Evolutionary conservation across 75 land plant species (phyloP).

Genomic region (Cunninghamia lanceolata): DNA sequence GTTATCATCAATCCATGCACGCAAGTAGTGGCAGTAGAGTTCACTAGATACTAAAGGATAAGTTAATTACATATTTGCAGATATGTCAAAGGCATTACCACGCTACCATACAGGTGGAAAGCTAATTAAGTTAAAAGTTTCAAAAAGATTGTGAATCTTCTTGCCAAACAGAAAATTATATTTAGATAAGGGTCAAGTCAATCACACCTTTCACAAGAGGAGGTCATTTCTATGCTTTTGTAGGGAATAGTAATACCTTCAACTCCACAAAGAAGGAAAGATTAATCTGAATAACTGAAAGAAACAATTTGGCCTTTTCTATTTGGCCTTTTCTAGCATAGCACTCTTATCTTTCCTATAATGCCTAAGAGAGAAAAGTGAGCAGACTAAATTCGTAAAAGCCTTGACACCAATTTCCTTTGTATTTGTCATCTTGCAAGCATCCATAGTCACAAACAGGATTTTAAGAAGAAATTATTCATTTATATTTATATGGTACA

Average conservation of each 20-base stretch:
- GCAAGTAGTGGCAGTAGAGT: neutral
- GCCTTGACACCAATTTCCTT: neutral
- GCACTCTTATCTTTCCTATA: neutral
- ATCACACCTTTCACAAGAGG: neutral
- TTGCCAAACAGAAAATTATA: too few species aligned
- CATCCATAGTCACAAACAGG: neutral
- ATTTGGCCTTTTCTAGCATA: neutral
- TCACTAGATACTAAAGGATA: neutral
- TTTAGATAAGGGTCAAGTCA: neutral
- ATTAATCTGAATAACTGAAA: neutral
- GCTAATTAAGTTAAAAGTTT: neutral
- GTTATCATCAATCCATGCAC: too few species aligned
- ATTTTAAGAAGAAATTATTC: neutral
- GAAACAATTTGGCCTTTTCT: neutral
- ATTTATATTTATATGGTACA: neutral
- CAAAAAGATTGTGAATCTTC: neutral
- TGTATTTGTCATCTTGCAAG: neutral
- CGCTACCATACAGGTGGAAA: neutral
- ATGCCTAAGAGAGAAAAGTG: neutral
- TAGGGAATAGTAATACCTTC: neutral
- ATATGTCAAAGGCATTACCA: neutral
- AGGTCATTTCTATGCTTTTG: neutral
- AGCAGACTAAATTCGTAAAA: neutral
- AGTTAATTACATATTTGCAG: neutral
- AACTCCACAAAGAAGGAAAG: neutral